Evolutionary conservation across 164 flowering plant species (phyloP).

Genomic region (Santalum album): DNA sequence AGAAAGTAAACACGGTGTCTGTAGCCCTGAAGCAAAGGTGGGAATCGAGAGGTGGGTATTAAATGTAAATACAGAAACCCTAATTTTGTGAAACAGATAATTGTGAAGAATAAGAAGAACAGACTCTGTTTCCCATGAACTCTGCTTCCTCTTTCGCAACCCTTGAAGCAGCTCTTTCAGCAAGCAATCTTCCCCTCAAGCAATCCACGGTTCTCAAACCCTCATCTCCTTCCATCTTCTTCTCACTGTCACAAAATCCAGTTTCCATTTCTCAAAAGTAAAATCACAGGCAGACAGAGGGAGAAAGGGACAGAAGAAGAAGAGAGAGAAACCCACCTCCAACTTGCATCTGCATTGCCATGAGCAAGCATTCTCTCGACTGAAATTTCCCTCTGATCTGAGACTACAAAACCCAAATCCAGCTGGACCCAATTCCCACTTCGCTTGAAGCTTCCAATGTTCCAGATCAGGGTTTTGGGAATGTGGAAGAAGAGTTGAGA

Average conservation of each 20-base stretch:
- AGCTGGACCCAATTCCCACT: too few relatives aligned
- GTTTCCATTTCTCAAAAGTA: conserved; percentile 2
- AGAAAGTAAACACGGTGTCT: too few relatives aligned
- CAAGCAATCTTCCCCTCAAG: conserved; percentile 75
- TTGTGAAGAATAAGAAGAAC: neutral
- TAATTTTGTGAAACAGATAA: neutral
- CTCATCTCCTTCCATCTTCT: conserved; percentile 38
- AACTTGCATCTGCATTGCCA: conserved; percentile 18
- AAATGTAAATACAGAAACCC: too few relatives aligned
- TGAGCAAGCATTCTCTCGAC: conserved; percentile 12
- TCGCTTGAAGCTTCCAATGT: too few relatives aligned
- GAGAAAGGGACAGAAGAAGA: conserved; percentile 8
- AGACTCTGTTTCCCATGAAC: conserved; percentile 48
- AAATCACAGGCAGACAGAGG: neutral
- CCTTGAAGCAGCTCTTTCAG: conserved; percentile 71
- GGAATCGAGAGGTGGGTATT: too few relatives aligned
- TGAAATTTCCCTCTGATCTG: neutral
- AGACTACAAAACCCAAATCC: too few relatives aligned
- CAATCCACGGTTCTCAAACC: conserved; percentile 60
- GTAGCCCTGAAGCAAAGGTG: too few relatives aligned
- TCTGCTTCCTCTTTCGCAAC: conserved; percentile 54
- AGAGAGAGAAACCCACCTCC: conserved; percentile 29
- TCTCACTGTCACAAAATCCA: conserved; percentile 28
- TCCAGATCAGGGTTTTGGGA: too few relatives aligned
- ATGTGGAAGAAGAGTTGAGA: too few relatives aligned